Base-by-base conservation (phyloP, 495 filamentous ascomycete species). In the Aspergillus conjunctus region DNA sequence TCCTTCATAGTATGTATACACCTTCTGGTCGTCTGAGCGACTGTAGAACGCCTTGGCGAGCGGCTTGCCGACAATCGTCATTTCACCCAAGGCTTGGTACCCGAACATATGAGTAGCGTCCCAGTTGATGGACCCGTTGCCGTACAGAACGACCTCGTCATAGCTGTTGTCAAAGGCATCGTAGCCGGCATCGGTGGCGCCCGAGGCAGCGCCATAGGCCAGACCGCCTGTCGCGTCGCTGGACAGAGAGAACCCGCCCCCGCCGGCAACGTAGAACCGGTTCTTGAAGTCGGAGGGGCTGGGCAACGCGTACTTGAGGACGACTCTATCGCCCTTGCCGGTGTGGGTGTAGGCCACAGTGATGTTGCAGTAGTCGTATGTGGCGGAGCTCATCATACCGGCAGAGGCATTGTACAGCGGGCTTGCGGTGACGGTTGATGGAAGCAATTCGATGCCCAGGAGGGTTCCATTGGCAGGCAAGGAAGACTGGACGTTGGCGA, bases 111-210 rank as follows among this genome's bases (percentile, higher is more conserved):
- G 68, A n/a, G 68, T 72, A 8, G 71, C 69, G 49, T 79, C 75
- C 70, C 69, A 78, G 62, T 79, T 79, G 65, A 78, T 71, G 7
- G 73, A 70, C 21, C 77, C 77, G 51, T 79, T 78, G 20, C 71
- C 75, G 39, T 66, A 66, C 0, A 76, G 63, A 12, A 65, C 64
- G 8, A 77, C 75, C 1, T 76, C 70, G 49, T 78, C 77, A 52
- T 72, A 72, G 64, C 51, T 64, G 56, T 65, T 45, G 34, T 66
- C 39, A 55, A 79, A 69, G 7, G 73, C 75, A 51, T 71, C 71
- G 50, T 76, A 79, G 3, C 77, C 75, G 18, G 73, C 77, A 52
- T 66, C 66, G 22, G 74, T 75, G 50, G 69, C 71, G 54, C 73
- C 75, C 7, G 62, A 62, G 17, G 63, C 75, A 48, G 75, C 77